Percentiles rank a stretch among this genome's conserved stretches.
Evolutionary conservation across 805 yeast genomes (phyloP).

Genomic region (Metschnikowia similis): DNA sequence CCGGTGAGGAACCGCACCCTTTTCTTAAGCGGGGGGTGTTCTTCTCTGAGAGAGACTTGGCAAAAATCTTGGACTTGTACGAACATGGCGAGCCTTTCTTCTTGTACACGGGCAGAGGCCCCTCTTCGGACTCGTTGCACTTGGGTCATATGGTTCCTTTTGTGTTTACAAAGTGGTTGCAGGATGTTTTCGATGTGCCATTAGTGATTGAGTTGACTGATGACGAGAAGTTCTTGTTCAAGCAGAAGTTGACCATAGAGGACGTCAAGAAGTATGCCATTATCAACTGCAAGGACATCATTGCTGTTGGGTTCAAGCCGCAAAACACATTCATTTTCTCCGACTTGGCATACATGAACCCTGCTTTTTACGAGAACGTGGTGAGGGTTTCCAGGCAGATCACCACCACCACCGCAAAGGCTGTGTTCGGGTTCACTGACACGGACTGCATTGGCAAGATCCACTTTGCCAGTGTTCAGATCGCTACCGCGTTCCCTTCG

Average conservation of each 20-base stretch:
- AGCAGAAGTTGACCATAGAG: conserved; percentile 80
- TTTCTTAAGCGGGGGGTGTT: conserved; percentile 87
- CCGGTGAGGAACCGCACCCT: conserved; percentile 91
- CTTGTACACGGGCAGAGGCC: conserved; percentile 96
- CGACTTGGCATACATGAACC: conserved; percentile 89
- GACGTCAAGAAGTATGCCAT: conserved; percentile 78
- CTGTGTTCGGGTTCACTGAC: conserved; percentile 95
- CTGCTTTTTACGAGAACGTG: conserved; percentile 89
- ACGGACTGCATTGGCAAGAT: conserved; percentile 91
- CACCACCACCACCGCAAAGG: conserved; percentile 94
- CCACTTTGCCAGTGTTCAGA: conserved; percentile 95
- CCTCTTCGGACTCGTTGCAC: conserved; percentile 91
- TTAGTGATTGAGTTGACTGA: conserved; percentile 91
- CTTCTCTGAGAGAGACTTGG: conserved; percentile 85
- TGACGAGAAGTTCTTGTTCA: conserved; percentile 94
- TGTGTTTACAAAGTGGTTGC: conserved; percentile 94
- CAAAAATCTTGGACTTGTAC: conserved; percentile 74
- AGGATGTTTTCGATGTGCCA: conserved; percentile 95
- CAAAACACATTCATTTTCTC: conserved; percentile 94
- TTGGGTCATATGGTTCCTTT: conserved; percentile 97
- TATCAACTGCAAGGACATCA: conserved; percentile 88
- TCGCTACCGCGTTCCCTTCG: conserved; percentile 92
- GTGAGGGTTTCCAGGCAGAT: conserved; percentile 90
- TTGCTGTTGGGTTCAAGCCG: conserved; percentile 91
- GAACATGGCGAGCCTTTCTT: conserved; percentile 95